These are phyloP conservation scores for Conoideocrella luteorostrata DNA, from an alignment of 2,329 filamentous ascomycete genomes.

Conservation along the genomic window DNA sequence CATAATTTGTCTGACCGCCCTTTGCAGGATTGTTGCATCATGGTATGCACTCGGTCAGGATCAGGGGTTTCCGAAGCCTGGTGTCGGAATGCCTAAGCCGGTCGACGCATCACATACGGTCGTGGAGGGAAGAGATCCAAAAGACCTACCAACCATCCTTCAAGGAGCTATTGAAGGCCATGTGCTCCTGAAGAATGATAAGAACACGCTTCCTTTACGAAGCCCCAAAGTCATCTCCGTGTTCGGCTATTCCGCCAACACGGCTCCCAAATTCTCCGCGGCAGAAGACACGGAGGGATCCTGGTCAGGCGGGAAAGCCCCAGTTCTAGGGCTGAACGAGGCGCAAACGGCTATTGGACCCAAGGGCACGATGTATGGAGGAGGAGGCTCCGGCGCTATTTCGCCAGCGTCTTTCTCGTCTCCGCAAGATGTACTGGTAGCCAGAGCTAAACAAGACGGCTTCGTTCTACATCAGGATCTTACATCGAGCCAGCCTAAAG, in stretches of 20 bases:
- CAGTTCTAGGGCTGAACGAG: background rate
- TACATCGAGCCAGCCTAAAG: conserved; percentile 35
- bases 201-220: conserved; percentile 47
- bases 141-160: conserved; percentile 32
- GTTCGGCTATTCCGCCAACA: conserved; percentile 52
- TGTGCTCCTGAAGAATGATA: conserved; percentile 56
- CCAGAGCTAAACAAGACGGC: conserved; percentile 45
- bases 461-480: conserved; percentile 57
- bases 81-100: conserved; percentile 43
- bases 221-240: conserved; percentile 45
- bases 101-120: conserved; percentile 42
- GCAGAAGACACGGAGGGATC: background rate
- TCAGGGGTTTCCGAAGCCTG: conserved; percentile 36
- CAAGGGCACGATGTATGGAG: conserved; percentile 33
- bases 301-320: background rate
- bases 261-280: conserved; percentile 18
- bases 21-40: conserved; percentile 37
- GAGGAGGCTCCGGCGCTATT: conserved; percentile 42
- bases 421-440: conserved; percentile 48
- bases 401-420: conserved; percentile 40
- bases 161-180: conserved; percentile 57
- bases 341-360: conserved; percentile 26
- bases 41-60: conserved; percentile 52
- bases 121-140: conserved; percentile 47
- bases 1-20: background rate